These are phyloP conservation scores for Boletus nobilissimus DNA, from an alignment of 1,284 basidiomycete genomes.

Conservation along the genomic window DNA sequence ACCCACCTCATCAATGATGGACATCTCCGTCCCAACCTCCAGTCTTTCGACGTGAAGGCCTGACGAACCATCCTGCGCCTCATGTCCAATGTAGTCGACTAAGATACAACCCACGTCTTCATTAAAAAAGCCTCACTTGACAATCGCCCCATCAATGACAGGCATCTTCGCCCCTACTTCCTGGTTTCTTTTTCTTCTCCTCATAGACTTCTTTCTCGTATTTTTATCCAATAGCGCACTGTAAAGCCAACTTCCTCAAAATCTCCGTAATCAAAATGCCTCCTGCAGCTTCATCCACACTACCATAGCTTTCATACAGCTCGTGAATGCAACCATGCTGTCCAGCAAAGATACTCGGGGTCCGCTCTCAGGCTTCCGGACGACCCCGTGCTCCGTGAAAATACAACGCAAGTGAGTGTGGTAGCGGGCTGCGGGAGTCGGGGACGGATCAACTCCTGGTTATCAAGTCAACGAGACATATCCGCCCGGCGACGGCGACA, in stretches of 20 bases:
- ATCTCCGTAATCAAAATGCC: constrained; percentile 81
- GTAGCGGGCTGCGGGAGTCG: too few species aligned
- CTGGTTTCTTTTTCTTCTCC: constrained; percentile 73
- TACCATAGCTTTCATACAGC: constrained; percentile 85
- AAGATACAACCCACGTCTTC: constrained; percentile 22
- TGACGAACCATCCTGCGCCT: constrained; percentile 84
- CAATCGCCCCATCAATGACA: constrained; percentile 71
- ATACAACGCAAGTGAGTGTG: too few species aligned
- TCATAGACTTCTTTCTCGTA: constrained; percentile 88
- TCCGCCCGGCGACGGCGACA: too few species aligned
- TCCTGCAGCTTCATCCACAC: constrained; percentile 86
- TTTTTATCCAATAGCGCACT: constrained; percentile 88
- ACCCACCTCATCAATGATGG: constrained; percentile 72
- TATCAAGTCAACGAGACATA: too few species aligned
- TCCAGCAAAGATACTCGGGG: constrained; percentile 75
- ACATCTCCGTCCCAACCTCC: constrained; percentile 64
- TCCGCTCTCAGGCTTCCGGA: constrained; percentile 93
- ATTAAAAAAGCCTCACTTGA: constrained; percentile 67
- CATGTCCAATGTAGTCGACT: constrained; percentile 87
- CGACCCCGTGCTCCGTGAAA: constrained; percentile 68
- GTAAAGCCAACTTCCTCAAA: constrained; percentile 82
- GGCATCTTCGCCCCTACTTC: constrained; percentile 65
- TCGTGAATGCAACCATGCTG: constrained; percentile 86
- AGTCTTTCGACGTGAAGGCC: constrained; percentile 78
- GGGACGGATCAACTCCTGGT: too few species aligned